These are phyloP conservation scores for Collybia sp. DNA, from an alignment of 768 basidiomycete species.

Conservation along the genomic window DNA sequence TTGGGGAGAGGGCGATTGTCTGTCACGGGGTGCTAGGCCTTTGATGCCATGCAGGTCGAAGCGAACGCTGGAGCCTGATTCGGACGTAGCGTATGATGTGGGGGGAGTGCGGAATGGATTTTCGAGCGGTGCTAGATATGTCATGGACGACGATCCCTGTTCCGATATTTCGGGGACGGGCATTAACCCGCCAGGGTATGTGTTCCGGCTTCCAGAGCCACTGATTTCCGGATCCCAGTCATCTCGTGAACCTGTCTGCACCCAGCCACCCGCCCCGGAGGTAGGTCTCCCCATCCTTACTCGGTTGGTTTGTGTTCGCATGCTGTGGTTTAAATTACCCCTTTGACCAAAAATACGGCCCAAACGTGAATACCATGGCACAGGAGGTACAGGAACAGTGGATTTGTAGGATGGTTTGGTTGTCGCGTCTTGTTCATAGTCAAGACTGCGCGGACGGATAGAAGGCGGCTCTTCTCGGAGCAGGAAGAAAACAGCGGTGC, in stretches of 20 bases:
- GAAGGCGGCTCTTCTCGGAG: constrained; percentile 44
- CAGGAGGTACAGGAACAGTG: not conserved
- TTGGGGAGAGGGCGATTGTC: constrained; percentile 14
- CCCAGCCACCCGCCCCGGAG: constrained; percentile 38
- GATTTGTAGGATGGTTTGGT: constrained; percentile 9
- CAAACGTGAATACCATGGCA: not conserved
- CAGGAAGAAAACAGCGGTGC: constrained; percentile 51
- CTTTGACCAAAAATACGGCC: not conserved
- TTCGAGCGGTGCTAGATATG: not conserved
- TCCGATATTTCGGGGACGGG: constrained; percentile 3
- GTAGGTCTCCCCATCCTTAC: constrained; percentile 11
- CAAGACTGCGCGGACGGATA: constrained; percentile 19
- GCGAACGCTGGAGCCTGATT: constrained; percentile 22
- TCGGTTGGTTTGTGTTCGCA: constrained; percentile 2
- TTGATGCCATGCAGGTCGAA: constrained; percentile 21
- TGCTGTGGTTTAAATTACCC: not conserved
- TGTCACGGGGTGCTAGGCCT: constrained; percentile 16
- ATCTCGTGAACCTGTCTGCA: constrained; percentile 42
- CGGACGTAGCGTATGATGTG: constrained; percentile 17
- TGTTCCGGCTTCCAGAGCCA: constrained; percentile 3
- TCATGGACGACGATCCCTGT: constrained; percentile 4
- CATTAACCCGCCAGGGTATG: not conserved
- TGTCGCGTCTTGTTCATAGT: constrained; percentile 3
- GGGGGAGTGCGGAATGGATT: constrained; percentile 9
- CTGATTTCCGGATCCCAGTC: constrained; percentile 35